Percentiles rank a stretch among this genome's conserved stretches.
Evolutionary conservation across 257 asterid species (phyloP).

Genomic region (Mitragyna speciosa): DNA sequence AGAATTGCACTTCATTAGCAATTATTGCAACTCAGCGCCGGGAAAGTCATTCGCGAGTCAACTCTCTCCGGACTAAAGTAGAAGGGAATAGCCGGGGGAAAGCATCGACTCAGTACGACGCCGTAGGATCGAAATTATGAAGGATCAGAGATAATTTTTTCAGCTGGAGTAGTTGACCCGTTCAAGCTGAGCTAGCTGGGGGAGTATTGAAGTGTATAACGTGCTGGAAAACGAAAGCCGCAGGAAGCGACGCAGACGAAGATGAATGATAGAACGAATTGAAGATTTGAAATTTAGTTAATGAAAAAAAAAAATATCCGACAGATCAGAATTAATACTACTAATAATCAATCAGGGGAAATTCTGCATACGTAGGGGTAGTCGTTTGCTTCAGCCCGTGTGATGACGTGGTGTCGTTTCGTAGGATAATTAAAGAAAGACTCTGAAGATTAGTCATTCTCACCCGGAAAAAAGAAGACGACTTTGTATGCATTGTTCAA

Average conservation of each 20-base stretch:
- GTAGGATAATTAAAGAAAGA: too few relatives aligned
- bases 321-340: too few relatives aligned
- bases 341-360: too few relatives aligned
- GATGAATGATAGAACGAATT: neutral
- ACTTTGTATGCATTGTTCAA: too few relatives aligned
- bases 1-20: constrained; percentile 5
- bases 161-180: neutral
- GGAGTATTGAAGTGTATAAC: neutral
- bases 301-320: too few relatives aligned
- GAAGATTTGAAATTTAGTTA: too few relatives aligned
- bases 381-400: too few relatives aligned
- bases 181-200: neutral
- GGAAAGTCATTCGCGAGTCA: constrained; percentile 9
- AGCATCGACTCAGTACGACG: neutral
- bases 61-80: neutral
- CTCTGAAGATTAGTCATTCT: too few relatives aligned
- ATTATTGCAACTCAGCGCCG: constrained; percentile 8
- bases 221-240: neutral
- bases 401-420: too few relatives aligned
- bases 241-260: neutral
- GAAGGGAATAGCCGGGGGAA: neutral
- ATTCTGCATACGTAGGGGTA: too few relatives aligned
- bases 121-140: neutral
- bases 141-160: neutral
- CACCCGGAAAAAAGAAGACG: too few relatives aligned